Percentiles rank a stretch among this genome's conserved stretches.
These are phyloP conservation scores for Leccinum boreale DNA, from an alignment of 768 basidiomycete genomes.

Conservation along the genomic window DNA sequence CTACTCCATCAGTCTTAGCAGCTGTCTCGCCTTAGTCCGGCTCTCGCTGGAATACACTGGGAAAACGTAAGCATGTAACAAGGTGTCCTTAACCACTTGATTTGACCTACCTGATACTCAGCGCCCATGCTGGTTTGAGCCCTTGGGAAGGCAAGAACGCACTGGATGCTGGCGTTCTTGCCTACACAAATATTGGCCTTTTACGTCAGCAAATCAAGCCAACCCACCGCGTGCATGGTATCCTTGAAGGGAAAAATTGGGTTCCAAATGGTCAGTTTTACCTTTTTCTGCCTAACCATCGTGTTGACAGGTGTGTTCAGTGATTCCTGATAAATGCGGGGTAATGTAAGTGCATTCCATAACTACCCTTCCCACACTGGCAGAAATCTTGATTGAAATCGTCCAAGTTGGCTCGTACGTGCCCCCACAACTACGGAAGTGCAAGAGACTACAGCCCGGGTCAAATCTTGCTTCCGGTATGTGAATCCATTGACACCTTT, in stretches of 20 bases:
- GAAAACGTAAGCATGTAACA: slow-evolving; percentile 52
- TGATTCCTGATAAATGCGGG: slow-evolving; percentile 79
- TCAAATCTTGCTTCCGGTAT: slow-evolving; percentile 69
- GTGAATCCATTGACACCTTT: slow-evolving; percentile 14
- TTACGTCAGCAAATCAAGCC: slow-evolving; percentile 82
- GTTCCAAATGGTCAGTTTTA: slow-evolving; percentile 59
- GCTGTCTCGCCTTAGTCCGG: slow-evolving; percentile 61
- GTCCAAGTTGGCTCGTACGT: slow-evolving; percentile 63
- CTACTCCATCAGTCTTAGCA: slow-evolving; percentile 56
- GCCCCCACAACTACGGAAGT: slow-evolving; percentile 65
- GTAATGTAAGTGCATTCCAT: slow-evolving; percentile 49
- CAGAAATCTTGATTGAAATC: background rate
- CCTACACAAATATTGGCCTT: slow-evolving; percentile 74
- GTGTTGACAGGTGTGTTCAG: slow-evolving; percentile 32
- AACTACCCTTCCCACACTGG: background rate
- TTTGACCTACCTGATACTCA: slow-evolving; percentile 21
- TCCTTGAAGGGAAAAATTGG: slow-evolving; percentile 76
- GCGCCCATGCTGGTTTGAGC: slow-evolving; percentile 74
- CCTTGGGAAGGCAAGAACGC: slow-evolving; percentile 90
- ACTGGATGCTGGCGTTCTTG: slow-evolving; percentile 79
- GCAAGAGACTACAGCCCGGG: slow-evolving; percentile 53
- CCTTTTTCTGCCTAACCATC: background rate
- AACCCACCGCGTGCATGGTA: slow-evolving; percentile 74
- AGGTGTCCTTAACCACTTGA: too few species aligned
- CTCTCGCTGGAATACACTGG: slow-evolving; percentile 64